Conservation (phyloP, 441 rosid species). For the Mallotus japonicus region DNA sequence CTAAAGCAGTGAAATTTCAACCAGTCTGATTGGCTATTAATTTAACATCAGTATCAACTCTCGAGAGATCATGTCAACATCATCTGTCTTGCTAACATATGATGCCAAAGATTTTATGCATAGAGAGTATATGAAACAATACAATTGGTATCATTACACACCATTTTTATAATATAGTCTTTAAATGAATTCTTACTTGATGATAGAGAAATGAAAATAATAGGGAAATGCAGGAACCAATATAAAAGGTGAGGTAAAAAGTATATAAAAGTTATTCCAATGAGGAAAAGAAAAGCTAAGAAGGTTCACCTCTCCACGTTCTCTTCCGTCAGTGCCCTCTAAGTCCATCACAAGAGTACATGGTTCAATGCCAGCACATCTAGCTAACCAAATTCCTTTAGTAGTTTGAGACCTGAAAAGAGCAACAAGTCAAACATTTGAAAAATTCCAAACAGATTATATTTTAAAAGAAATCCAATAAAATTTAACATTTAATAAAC, state of each 20-base stretch:
- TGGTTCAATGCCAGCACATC: slow-evolving; percentile 90
- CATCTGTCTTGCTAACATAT: neutral
- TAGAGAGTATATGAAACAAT: neutral
- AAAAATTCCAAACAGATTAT: slow-evolving; percentile 3
- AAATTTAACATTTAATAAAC: neutral
- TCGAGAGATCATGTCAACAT: neutral
- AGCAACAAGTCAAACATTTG: slow-evolving; percentile 17
- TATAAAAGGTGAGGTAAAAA: neutral
- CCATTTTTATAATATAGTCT: neutral
- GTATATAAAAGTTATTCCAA: neutral
- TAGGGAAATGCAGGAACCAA: neutral
- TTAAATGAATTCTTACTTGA: slow-evolving; percentile 1
- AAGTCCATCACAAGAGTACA: slow-evolving; percentile 96
- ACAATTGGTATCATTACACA: neutral
- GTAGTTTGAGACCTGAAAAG: slow-evolving; percentile 90
- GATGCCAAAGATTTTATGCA: neutral
- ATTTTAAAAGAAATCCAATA: neutral
- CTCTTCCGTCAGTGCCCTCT: slow-evolving; percentile 99
- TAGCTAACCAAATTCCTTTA: slow-evolving; percentile 97
- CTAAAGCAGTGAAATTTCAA: neutral
- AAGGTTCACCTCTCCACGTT: slow-evolving; percentile 88
- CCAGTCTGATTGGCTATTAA: too few species aligned
- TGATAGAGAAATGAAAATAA: neutral
- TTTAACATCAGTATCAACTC: neutral
- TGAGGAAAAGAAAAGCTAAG: neutral